phyloP scores from a whole-genome alignment of 805 yeast genomes.

The Metschnikowia santaceciliae region DNA sequence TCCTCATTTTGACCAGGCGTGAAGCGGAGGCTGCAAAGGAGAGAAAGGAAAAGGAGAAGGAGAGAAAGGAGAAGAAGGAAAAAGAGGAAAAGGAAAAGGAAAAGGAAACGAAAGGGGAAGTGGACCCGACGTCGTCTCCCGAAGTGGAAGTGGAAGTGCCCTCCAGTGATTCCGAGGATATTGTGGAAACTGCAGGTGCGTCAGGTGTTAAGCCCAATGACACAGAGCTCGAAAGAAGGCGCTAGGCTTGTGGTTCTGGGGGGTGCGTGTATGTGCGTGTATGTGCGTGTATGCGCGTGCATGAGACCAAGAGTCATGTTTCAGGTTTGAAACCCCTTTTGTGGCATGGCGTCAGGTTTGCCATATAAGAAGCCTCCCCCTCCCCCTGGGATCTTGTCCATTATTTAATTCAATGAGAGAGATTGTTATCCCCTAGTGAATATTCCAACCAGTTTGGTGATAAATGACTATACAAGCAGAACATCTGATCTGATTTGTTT shows the following conservation, averaged over 20 bases:
- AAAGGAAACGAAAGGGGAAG: background rate
- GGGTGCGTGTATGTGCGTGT: background rate
- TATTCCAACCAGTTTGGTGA: no score
- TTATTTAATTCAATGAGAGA: no score
- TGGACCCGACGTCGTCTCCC: background rate
- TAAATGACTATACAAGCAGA: no score
- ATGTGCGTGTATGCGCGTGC: background rate
- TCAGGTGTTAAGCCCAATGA: background rate
- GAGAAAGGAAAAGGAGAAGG: slow-evolving; percentile 2
- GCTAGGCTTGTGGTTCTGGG: background rate
- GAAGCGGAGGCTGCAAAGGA: slow-evolving; percentile 7
- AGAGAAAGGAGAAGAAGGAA: background rate
- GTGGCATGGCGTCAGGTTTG: no score
- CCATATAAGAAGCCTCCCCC: no score
- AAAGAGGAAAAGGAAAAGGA: background rate
- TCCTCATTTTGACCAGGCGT: slow-evolving; percentile 9
- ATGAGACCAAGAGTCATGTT: background rate
- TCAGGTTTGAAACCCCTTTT: background rate
- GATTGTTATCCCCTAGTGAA: no score
- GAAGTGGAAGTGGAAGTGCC: background rate
- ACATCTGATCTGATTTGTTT: no score
- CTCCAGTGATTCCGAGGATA: slow-evolving; percentile 12
- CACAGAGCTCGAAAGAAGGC: background rate
- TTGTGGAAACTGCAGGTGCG: slow-evolving; percentile 9
- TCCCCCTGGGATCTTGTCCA: no score